Base-by-base conservation (phyloP, 2,329 filamentous ascomycete species). In the Zymoseptoria pseudotritici region DNA sequence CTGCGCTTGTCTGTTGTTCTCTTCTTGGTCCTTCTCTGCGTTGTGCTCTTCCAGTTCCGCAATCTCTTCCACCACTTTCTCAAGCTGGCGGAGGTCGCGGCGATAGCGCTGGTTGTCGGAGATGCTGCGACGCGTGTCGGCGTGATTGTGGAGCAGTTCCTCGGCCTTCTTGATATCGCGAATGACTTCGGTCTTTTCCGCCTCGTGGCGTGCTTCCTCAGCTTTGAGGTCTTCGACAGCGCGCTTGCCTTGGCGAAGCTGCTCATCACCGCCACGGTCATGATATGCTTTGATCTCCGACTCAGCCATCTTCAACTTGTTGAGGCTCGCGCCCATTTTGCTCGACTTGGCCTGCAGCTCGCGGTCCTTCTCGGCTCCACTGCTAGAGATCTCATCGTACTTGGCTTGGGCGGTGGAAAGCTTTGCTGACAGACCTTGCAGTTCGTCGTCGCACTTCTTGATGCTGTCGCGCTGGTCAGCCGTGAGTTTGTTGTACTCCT, bases 31-130 rank as follows among this genome's bases (percentile, higher is more conserved):
- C 51, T 89, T 88, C 64, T 89, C 86, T 0, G 91, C 91, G 70
- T 94, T 90, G 63, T 91, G 86, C 10, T 82, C 81, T 73, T 92
- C 86, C 5, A 99, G 81, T 61, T 89, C 83, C 50, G 78, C 74
- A 63, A 99, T 92, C 61, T 94, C 89, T 19, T 74, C 73, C 58
- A 83, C 78, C 6, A 97, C 82, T 3, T 78, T 78, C 50, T 89
- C 82, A 1, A 97, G 80, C 46, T 86, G 82, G 58, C 85, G 83
- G 58, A 85, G 80, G 62, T 89, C 87, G 71, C 88, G 87, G 60
- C 94, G 89, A 72, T 91, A 96, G 63, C 86, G 86, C 56, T 97
- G 78, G 69, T 99, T 99, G 72, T 97, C 91, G 21, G 81, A 81
- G 67, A 99, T 96, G 64, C 90, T 91, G 68, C 90, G 88, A 76